Base-by-base conservation (phyloP, 2,329 filamentous ascomycete genomes). In the Didymella keratinophila region DNA sequence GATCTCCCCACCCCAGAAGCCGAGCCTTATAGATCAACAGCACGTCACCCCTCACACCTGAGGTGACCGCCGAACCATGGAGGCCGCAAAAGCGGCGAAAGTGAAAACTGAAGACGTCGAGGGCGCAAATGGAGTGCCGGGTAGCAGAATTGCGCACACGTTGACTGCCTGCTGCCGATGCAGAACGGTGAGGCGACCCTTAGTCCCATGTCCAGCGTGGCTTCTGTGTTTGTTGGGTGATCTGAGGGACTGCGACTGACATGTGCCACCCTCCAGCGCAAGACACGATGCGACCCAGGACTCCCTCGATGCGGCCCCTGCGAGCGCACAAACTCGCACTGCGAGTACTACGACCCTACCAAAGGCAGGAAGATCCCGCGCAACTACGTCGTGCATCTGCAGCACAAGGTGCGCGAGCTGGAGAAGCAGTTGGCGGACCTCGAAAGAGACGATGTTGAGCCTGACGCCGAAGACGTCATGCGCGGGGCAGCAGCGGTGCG, bases 221-320 rank as follows among this genome's bases (percentile, higher is more conserved):
- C 48, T 9, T 21, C 48, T 43, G 36, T 6, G 21, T 8, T 37
- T 3, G 18, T 9, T 39, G 42, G 12, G 18, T 36, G 30, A 34
- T 43, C 18, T 20, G 16, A 16, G 32, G 16, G 39, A 21, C 49
- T 34, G 42, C 49, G 42, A 58, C 63, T 67, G 64, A 66, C 58
- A 23, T 32, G 27, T 21, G 44, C 43, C 43, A 20, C 28, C 12
- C 25, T 37, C 58, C 73, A 96, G 93, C 89, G 94, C 71, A 99
- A 99, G 83, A 98, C 94, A 36, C 86, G 93, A 82, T 99, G 95
- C 81, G 95, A 98, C 78, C 91, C 95, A 4, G 91, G 91, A 14
- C 86, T 99, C 21, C 95, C 95, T 39, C 90, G 91, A 72, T 99
- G 95, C 78, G 86, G 92, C 18, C 93, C 94, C 21, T 99, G 95